Conservation (phyloP, 345 rosid species). For the Eucalyptus rudis region DNA sequence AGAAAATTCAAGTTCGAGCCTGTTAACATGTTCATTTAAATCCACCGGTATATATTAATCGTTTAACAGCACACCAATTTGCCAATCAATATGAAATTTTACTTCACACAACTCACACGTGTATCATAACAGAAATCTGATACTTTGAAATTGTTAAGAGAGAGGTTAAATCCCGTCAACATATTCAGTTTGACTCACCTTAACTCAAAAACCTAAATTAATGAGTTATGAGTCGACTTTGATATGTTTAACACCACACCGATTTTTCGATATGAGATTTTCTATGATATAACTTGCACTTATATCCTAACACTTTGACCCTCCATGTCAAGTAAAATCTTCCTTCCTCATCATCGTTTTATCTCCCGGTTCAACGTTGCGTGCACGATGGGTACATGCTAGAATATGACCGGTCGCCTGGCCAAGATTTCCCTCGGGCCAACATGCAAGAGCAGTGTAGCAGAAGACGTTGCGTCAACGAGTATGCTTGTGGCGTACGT, state of each 20-base stretch:
- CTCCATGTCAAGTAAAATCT: not conserved
- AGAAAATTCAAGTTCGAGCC: too few relatives aligned
- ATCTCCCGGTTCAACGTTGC: not conserved
- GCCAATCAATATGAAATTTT: too few relatives aligned
- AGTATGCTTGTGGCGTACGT: not conserved
- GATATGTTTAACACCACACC: too few relatives aligned
- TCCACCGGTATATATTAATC: too few relatives aligned
- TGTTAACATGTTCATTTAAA: too few relatives aligned
- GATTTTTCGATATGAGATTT: rapidly evolving
- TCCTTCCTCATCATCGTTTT: not conserved
- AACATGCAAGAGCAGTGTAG: not conserved
- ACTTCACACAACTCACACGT: rapidly evolving
- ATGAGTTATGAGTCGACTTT: too few relatives aligned
- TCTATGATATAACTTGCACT: too few relatives aligned
- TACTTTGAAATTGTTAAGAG: too few relatives aligned
- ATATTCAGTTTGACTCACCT: rapidly evolving
- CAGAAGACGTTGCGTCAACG: not conserved
- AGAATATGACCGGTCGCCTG: not conserved
- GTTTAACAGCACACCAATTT: rapidly evolving
- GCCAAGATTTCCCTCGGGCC: not conserved
- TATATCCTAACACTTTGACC: not conserved
- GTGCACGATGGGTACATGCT: not conserved
- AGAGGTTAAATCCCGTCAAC: rapidly evolving
- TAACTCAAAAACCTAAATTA: too few relatives aligned
- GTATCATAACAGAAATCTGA: rapidly evolving